phyloP scores from a whole-genome alignment of 192 early-diverging fungal genomes.

The Coemansia sp. region DNA sequence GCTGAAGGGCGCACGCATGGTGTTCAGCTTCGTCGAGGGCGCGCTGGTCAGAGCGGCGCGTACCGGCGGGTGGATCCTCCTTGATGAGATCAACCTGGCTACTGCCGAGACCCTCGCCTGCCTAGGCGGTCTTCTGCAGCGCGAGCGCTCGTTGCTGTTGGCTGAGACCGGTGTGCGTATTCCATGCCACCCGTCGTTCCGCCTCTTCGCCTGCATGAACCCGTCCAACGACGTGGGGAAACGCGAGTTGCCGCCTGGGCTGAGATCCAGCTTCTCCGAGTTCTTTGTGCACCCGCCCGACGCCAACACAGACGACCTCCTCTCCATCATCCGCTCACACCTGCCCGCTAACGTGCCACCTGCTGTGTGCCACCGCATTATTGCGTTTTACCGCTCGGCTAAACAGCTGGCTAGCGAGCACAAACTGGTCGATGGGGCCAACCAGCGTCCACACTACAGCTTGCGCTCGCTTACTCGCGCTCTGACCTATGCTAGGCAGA shows the following conservation, averaged over 20 bases:
- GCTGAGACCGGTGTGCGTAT: slow-evolving; percentile 92
- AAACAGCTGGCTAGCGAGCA: slow-evolving; percentile 71
- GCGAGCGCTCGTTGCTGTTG: slow-evolving; percentile 78
- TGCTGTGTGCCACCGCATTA: slow-evolving; percentile 57
- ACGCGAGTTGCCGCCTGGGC: slow-evolving; percentile 86
- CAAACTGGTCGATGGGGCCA: slow-evolving; percentile 83
- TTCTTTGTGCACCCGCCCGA: slow-evolving; percentile 94
- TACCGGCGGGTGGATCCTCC: slow-evolving; percentile 91
- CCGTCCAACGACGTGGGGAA: slow-evolving; percentile 98
- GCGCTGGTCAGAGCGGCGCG: slow-evolving; percentile 84
- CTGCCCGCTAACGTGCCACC: slow-evolving; percentile 53
- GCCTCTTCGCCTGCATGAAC: slow-evolving; percentile 99
- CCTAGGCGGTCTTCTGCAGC: slow-evolving; percentile 84
- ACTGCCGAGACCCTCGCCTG: slow-evolving; percentile 93
- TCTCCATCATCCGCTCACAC: slow-evolving; percentile 78
- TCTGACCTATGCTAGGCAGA: slow-evolving; percentile 73
- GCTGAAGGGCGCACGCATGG: slow-evolving; percentile 59
- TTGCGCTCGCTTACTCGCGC: slow-evolving; percentile 90
- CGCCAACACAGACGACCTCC: slow-evolving; percentile 71
- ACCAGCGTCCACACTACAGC: slow-evolving; percentile 84
- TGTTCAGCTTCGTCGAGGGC: slow-evolving; percentile 95
- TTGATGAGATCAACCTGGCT: slow-evolving; percentile 98
- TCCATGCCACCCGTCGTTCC: slow-evolving; percentile 85
- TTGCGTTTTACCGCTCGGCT: slow-evolving; percentile 76
- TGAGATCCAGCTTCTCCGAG: slow-evolving; percentile 92